Evolutionary conservation across 306 rosid species (phyloP), one percentile per base, ranked within the genome.

Genomic region (Ochetophila trinervis): DNA sequence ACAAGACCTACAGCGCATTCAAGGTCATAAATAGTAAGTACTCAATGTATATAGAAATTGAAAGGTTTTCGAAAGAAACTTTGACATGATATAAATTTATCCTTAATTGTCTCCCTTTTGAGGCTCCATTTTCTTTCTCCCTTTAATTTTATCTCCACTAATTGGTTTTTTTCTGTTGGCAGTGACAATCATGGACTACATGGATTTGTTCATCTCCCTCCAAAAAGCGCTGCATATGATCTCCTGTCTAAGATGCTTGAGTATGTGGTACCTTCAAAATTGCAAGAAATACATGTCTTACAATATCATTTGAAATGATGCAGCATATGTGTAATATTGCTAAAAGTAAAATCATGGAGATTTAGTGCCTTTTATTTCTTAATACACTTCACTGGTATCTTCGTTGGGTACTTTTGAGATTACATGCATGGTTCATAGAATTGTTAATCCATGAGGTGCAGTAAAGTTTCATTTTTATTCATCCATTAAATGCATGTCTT

Each of bases 201-300:
- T 72, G 68, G 66, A 74, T 78, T 89, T 64, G 96, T 92, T n/a
- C 95, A 84, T 74, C 89, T 89, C 67, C 22, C 85, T 76, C 82
- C 83, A 32, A 92, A 92, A 79, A 82, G 88, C 82, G 88, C 88
- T 72, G 93, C 96, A 53, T 92, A 71, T 66, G 98, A 89, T 77
- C 98, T 92, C 59, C 76, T 92, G 67, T 87, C 98, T 64, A 92
- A 76, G 90, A 92, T 92, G 98, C 96, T 92, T 0, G 98, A 92
- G 98, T 92, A 87, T 77, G 96, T 85, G 82, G 48, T 81, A 48
- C 76, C 74, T 70, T 75, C 72, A 35, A 18, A n/a, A 30, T 67
- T 76, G 12, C 69, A 27, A 53, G 42, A 54, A 45, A 9, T 52
- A n/a, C 48, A 17, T 36, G 20, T 52, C 55, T 63, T 11, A 48